Conservation (phyloP, 2,329 filamentous ascomycete species). For the Neonectria sp. region DNA sequence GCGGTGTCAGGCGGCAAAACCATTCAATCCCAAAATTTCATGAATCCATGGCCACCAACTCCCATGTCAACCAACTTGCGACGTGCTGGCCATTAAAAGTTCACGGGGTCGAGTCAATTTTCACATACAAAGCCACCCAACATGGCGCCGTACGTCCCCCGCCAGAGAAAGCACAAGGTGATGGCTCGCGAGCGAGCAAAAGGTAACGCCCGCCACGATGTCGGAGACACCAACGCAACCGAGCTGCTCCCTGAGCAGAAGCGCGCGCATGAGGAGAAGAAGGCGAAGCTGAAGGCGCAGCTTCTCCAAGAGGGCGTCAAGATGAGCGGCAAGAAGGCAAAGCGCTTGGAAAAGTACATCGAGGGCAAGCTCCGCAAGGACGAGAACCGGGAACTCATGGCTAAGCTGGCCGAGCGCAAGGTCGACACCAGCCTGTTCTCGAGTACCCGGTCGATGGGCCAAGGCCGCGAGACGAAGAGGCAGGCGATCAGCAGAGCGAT, state of each 20-base stretch:
- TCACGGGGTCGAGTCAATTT: slow-evolving; percentile 26
- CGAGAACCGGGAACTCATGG: slow-evolving; percentile 87
- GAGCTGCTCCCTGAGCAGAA: slow-evolving; percentile 59
- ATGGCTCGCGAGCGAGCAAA: slow-evolving; percentile 73
- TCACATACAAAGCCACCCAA: slow-evolving; percentile 20
- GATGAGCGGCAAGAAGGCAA: slow-evolving; percentile 76
- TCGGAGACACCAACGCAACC: slow-evolving; percentile 54
- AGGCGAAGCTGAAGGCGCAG: slow-evolving; percentile 68
- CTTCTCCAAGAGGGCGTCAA: slow-evolving; percentile 67
- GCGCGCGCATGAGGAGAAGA: slow-evolving; percentile 68
- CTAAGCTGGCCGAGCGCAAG: slow-evolving; percentile 83
- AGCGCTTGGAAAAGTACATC: slow-evolving; percentile 78
- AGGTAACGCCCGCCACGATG: slow-evolving; percentile 59
- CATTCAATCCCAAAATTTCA: slow-evolving; percentile 54
- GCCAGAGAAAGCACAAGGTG: slow-evolving; percentile 78
- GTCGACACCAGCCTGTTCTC: slow-evolving; percentile 87
- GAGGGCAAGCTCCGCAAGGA: slow-evolving; percentile 96
- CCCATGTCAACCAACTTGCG: slow-evolving; percentile 28
- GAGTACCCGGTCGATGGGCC: slow-evolving; percentile 84
- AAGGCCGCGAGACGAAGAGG: slow-evolving; percentile 78
- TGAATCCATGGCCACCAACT: slow-evolving; percentile 33
- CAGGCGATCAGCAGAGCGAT: slow-evolving; percentile 76
- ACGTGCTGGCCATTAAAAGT: slow-evolving; percentile 33
- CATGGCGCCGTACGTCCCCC: slow-evolving; percentile 73
- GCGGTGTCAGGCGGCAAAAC: slow-evolving; percentile 57